Conservation (phyloP, 768 basidiomycete genomes). For the Tylopilus vinaceipallidus region DNA sequence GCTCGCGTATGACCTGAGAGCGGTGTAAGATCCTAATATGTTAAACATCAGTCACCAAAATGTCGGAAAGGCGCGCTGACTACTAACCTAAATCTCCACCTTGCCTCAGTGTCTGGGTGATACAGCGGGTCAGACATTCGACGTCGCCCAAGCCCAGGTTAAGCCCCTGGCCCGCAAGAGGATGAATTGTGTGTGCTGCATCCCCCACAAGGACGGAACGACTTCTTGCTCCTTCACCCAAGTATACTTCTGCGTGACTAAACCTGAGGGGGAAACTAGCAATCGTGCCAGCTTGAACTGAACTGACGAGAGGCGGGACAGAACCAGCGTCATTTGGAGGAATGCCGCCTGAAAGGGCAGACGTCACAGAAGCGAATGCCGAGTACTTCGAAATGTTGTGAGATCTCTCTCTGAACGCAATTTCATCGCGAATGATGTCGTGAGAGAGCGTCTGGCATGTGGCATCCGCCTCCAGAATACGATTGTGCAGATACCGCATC, state of each 20-base stretch:
- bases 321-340: constrained; percentile 59
- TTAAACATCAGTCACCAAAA: neutral
- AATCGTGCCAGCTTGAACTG: constrained; percentile 66
- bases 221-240: constrained; percentile 63
- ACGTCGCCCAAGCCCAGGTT: constrained; percentile 93
- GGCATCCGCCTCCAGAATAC: constrained; percentile 54
- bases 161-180: constrained; percentile 93
- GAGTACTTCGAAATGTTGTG: constrained; percentile 66
- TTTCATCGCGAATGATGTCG: constrained; percentile 55
- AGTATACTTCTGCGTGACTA: constrained; percentile 82
- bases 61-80: neutral
- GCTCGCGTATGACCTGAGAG: constrained; percentile 73
- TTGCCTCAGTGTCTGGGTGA: constrained; percentile 50
- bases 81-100: constrained; percentile 83
- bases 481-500: constrained; percentile 60
- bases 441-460: constrained; percentile 45
- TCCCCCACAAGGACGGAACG: constrained; percentile 92
- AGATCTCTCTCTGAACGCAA: constrained; percentile 69
- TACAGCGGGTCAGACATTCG: constrained; percentile 62
- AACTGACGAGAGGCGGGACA: constrained; percentile 72
- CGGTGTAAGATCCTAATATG: constrained; percentile 64
- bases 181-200: constrained; percentile 93
- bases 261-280: constrained; percentile 91
- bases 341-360: constrained; percentile 41
- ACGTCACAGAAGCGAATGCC: constrained; percentile 52